Conservation (phyloP, 306 rosid genomes). For the Rosa chinensis region DNA sequence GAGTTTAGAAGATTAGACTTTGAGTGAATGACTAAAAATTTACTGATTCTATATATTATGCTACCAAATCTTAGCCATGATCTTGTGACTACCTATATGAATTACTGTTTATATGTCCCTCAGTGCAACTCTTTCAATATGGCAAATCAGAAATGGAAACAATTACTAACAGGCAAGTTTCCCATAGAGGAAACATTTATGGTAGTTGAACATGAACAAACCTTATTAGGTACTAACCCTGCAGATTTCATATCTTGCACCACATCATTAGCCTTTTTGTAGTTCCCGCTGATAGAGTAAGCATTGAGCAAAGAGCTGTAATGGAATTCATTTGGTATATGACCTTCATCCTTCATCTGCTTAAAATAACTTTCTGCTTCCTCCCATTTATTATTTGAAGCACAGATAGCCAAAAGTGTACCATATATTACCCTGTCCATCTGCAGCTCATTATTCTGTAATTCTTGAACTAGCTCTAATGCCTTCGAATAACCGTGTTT, state of each 20-base stretch:
- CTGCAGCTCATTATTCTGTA: conserved; percentile 49
- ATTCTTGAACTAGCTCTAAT: conserved; percentile 69
- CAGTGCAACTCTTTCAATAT: not conserved
- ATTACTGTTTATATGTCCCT: not conserved
- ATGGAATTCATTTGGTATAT: conserved; percentile 67
- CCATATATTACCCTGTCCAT: conserved; percentile 85
- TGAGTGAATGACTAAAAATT: not conserved
- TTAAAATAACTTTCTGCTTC: conserved; percentile 79
- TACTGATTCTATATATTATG: too few relatives aligned
- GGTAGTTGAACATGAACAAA: conserved; percentile 54
- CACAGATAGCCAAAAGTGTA: conserved; percentile 79
- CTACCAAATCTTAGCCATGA: not conserved
- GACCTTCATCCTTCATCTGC: conserved; percentile 78
- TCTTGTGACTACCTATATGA: not conserved
- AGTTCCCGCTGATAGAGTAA: conserved; percentile 62
- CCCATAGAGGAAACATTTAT: not conserved
- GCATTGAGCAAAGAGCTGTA: conserved; percentile 90
- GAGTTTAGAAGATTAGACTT: not conserved
- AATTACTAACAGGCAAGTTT: not conserved
- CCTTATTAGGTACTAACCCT: conserved; percentile 94
- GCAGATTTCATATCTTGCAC: conserved; percentile 74
- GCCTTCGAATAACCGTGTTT: conserved; percentile 76
- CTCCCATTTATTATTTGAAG: conserved; percentile 73
- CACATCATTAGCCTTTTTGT: conserved; percentile 66
- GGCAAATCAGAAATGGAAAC: not conserved